These are phyloP conservation scores for Aspergillus sparsus DNA, from an alignment of 495 filamentous ascomycete genomes.

Conservation along the genomic window DNA sequence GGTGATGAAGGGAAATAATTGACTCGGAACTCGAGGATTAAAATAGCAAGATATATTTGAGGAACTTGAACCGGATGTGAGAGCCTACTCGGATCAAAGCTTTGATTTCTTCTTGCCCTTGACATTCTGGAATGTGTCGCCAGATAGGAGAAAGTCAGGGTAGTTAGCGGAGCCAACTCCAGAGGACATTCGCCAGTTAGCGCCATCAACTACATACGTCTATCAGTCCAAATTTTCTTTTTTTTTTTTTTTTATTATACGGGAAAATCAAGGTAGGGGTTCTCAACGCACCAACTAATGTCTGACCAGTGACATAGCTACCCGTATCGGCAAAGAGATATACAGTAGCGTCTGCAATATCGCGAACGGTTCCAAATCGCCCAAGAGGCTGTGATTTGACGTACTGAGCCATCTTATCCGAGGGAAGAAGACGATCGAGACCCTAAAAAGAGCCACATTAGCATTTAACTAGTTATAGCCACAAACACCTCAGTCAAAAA, in stretches of 20 bases:
- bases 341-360: constrained; percentile 91
- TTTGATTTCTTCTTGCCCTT: constrained; percentile 65
- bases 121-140: constrained; percentile 55
- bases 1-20: too few species aligned
- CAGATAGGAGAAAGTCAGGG: constrained; percentile 64
- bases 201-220: constrained; percentile 42
- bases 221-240: constrained; percentile 1
- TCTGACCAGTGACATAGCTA: constrained; percentile 78
- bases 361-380: constrained; percentile 73
- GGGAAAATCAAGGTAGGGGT: neutral
- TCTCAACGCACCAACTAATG: constrained; percentile 59
- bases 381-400: constrained; percentile 62
- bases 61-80: too few species aligned
- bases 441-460: constrained; percentile 30
- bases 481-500: too few species aligned
- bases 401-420: constrained; percentile 34
- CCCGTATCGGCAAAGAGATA: constrained; percentile 82
- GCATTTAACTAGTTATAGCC: neutral
- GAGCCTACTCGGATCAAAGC: constrained; percentile 42
- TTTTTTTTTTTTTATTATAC: too few species aligned
- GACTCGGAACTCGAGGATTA: too few species aligned
- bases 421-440: constrained; percentile 45
- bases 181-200: constrained; percentile 46
- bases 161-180: constrained; percentile 51
- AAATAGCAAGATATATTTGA: too few species aligned